phyloP scores from a whole-genome alignment of 2,329 filamentous ascomycete species.

The Trichoderma hamatum region DNA sequence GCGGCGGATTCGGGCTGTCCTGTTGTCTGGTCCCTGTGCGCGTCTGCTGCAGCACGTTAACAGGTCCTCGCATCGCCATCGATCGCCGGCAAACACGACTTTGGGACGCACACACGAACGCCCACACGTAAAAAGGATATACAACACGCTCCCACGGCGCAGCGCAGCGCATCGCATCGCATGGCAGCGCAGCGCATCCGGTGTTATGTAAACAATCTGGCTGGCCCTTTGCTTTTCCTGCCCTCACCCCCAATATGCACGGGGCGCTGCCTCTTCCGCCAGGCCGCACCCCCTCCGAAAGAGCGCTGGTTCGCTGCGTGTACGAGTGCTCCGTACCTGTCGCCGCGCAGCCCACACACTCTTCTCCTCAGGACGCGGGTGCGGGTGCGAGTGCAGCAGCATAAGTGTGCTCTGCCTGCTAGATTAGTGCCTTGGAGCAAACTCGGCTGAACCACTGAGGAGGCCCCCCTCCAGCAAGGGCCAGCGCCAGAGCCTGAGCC shows the following conservation, averaged over 20 bases:
- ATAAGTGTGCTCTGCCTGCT: slow-evolving; percentile 27
- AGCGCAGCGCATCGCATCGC: not conserved
- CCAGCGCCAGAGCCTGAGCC: slow-evolving; percentile 6
- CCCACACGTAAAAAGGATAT: not conserved
- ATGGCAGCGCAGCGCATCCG: not conserved
- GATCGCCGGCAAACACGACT: slow-evolving; percentile 16
- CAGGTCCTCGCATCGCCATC: not conserved
- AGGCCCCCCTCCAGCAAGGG: slow-evolving; percentile 14
- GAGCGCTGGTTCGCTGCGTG: slow-evolving; percentile 3
- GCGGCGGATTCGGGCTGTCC: slow-evolving; percentile 3
- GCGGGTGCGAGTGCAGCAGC: slow-evolving; percentile 23
- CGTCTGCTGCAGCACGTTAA: slow-evolving; percentile 1
- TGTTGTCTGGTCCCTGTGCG: slow-evolving; percentile 6
- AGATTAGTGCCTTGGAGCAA: slow-evolving; percentile 4
- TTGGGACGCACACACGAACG: slow-evolving; percentile 1
- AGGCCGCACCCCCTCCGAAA: slow-evolving; percentile 21
- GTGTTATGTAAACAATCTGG: slow-evolving; percentile 24
- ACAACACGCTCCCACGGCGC: slow-evolving; percentile 9
- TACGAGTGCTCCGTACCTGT: slow-evolving; percentile 18
- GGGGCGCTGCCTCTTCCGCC: slow-evolving; percentile 10
- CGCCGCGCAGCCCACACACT: slow-evolving; percentile 27
- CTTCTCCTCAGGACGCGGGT: slow-evolving; percentile 30
- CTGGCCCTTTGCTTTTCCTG: not conserved
- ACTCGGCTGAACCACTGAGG: slow-evolving; percentile 23
- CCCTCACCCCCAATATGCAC: slow-evolving; percentile 3